Conservation (phyloP, 495 filamentous ascomycete genomes). For the Hypomontagnella monticulosa region DNA sequence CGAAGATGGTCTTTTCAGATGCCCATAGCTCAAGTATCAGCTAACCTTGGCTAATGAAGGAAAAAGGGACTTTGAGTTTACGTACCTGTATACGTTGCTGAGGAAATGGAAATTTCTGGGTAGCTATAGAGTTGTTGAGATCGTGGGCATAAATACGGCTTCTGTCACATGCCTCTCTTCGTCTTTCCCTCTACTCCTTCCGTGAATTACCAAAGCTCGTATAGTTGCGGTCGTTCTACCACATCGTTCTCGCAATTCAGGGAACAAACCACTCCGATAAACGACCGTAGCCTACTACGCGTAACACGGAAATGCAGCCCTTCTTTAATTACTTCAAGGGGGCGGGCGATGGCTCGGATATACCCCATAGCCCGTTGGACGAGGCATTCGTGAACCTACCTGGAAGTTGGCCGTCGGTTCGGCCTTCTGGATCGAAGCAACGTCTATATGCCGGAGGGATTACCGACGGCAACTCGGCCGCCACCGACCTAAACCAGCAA, state of each 20-base stretch:
- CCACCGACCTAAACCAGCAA: slow-evolving; percentile 1
- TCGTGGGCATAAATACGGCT: neutral
- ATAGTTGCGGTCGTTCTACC: no score
- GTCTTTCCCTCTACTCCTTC: neutral
- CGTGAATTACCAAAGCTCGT: neutral
- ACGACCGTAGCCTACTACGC: neutral
- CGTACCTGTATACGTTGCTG: no score
- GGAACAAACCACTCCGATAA: no score
- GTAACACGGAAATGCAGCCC: neutral
- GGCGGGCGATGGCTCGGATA: neutral
- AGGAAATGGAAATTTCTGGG: no score
- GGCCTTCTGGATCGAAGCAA: neutral
- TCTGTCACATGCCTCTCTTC: neutral
- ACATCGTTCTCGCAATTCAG: no score
- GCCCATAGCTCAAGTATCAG: neutral
- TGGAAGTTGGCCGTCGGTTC: neutral
- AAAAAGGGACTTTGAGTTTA: slow-evolving; percentile 15
- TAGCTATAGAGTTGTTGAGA: neutral
- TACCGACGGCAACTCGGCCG: neutral
- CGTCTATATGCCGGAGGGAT: neutral
- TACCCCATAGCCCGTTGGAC: neutral
- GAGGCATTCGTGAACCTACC: neutral
- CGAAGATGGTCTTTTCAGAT: neutral
- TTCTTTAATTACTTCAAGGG: neutral
- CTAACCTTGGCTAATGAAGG: slow-evolving; percentile 4